Evolutionary conservation across 495 filamentous ascomycete species (phyloP), one percentile per base, ranked within the genome.

Genomic region (Penicillium samsonianum): DNA sequence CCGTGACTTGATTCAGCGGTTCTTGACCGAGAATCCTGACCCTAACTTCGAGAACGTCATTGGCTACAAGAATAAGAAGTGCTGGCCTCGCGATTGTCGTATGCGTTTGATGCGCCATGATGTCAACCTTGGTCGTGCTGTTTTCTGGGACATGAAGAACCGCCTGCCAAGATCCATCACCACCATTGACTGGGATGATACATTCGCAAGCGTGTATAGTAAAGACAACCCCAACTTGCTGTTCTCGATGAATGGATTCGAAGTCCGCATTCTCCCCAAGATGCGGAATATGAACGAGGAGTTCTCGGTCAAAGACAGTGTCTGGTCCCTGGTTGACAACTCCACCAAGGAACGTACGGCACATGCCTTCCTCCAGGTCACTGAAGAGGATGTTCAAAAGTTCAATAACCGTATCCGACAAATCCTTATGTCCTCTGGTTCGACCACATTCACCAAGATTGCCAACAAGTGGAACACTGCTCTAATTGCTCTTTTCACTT

Each of bases 381-480:
- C 95, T 0, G 92, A 99, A 68, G 95, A 98, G 72, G 94, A 98
- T 64, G 93, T 98, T 58, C 90, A 95, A 58, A 98, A 98, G 73
- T 99, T 99, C 78, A 99, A 99, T 73, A 99, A 99, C 67, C 85
- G 95, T 8, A 98, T 99, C 68, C 87, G 95, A 42, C 95, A 99
- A 67, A 98, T 99, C 70, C 83, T 99, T 26, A 99, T 99, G 95
- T 96, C 91, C 12, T 98, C 93, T 58, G 95, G 95, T 25, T 96
- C 91, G 4, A 99, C 95, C 3, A 99, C 95, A 1, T 99, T 99
- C 80, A 99, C 95, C 47, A 99, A 99, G 83, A 99, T 99, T 65
- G 95, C 95, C 46, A 99, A 99, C 73, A 99, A 99, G 73, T 99
- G 95, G 95, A 99, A 99, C 72, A 98, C 95, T 0, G 92, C 89